Percentiles rank a stretch among this genome's conserved stretches.
Evolutionary conservation across 75 land plant genomes (phyloP).

Genomic region (Pinus tabuliformis): DNA sequence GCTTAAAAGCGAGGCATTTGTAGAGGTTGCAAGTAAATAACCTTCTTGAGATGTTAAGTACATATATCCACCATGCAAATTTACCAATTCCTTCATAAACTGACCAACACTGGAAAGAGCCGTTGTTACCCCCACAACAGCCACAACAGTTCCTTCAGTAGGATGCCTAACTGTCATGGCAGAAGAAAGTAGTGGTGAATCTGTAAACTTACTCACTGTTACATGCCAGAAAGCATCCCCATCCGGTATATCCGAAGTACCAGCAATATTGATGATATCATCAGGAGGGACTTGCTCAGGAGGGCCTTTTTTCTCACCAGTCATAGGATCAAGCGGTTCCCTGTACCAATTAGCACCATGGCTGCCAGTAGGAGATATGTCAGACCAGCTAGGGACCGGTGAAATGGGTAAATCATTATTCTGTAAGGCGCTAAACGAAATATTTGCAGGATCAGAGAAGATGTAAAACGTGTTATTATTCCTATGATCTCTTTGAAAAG

Average conservation of each 20-base stretch:
- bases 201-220: conserved; percentile 50
- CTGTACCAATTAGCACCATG: conserved; percentile 45
- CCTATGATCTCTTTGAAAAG: conserved; percentile 58
- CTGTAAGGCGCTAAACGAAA: conserved; percentile 14
- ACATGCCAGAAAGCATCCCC: conserved; percentile 73
- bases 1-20: conserved; percentile 45
- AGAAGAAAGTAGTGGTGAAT: conserved; percentile 66
- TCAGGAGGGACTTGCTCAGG: conserved; percentile 36
- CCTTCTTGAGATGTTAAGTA: conserved; percentile 73
- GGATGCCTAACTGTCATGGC: conserved; percentile 61
- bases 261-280: conserved; percentile 51
- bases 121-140: conserved; percentile 66
- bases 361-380: conserved; percentile 24
- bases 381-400: conserved; percentile 22
- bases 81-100: conserved; percentile 70
- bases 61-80: conserved; percentile 55
- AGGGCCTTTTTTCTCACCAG: conserved; percentile 38
- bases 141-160: conserved; percentile 38
- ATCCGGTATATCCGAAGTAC: conserved; percentile 45
- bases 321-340: conserved; percentile 46
- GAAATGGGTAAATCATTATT: conserved; percentile 8
- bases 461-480: conserved; percentile 60
- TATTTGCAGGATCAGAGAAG: conserved; percentile 41
- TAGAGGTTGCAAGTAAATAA: conserved; percentile 69
- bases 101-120: conserved; percentile 67